These are phyloP conservation scores for Aureobasidium subglaciale DNA, from an alignment of 2,329 filamentous ascomycete species.

Conservation along the genomic window DNA sequence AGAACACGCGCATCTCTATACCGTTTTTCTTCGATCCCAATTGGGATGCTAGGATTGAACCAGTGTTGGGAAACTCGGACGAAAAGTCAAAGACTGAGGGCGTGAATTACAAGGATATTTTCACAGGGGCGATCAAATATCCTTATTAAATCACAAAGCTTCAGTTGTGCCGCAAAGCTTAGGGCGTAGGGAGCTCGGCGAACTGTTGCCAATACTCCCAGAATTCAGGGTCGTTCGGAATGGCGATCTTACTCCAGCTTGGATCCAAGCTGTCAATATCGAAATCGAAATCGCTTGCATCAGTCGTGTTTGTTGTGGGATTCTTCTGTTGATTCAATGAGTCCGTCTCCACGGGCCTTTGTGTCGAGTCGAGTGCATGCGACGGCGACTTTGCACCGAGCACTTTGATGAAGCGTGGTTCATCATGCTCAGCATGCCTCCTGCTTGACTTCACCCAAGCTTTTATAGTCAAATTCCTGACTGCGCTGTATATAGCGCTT, in stretches of 20 bases:
- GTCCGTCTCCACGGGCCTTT: too few relatives aligned
- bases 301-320: conserved; percentile 16
- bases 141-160: too few relatives aligned
- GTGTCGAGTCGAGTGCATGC: too few relatives aligned
- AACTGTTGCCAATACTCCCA: conserved; percentile 13
- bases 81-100: not conserved
- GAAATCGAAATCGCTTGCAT: not conserved
- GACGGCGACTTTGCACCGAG: not conserved
- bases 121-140: conserved; percentile 6
- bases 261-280: not conserved
- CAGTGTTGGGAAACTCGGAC: not conserved
- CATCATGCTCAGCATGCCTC: not conserved
- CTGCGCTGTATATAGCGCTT: conserved; percentile 36
- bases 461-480: conserved; percentile 38
- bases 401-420: not conserved
- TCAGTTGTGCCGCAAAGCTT: not conserved
- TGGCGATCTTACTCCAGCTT: not conserved
- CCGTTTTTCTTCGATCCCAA: conserved; percentile 52
- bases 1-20: conserved; percentile 48
- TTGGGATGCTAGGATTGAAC: conserved; percentile 32
- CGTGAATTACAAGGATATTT: conserved; percentile 7
- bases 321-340: too few relatives aligned
- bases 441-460: conserved; percentile 30
- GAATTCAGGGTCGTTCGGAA: conserved; percentile 4
- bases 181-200: not conserved